Conservation (phyloP, 2,329 filamentous ascomycete species). For the Escovopsis sp. region DNA sequence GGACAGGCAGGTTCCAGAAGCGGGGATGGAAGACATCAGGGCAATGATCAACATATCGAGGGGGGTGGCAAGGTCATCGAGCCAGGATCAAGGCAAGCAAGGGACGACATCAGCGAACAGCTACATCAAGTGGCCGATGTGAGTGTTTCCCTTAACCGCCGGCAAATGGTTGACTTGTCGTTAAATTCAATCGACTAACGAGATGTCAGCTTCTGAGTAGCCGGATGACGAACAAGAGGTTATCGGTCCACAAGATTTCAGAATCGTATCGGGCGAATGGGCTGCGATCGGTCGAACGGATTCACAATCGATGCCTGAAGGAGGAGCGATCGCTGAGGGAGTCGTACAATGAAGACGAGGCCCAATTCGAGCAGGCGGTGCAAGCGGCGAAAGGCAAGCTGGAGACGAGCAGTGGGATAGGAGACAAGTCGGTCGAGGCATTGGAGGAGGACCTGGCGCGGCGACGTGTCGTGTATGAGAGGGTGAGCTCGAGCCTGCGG, state of each 20-base stretch:
- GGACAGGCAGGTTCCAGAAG: background rate
- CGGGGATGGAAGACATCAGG: background rate
- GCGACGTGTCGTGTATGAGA: slow-evolving; percentile 9
- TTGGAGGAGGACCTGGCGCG: slow-evolving; percentile 6
- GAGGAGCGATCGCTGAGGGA: slow-evolving; percentile 9
- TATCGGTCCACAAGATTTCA: slow-evolving; percentile 7
- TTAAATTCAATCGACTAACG: background rate
- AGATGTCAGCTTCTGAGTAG: slow-evolving; percentile 10
- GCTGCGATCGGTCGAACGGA: slow-evolving; percentile 9
- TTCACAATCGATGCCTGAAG: slow-evolving; percentile 9
- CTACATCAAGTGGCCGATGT: slow-evolving; percentile 14
- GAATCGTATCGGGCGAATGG: slow-evolving; percentile 11
- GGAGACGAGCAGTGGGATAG: slow-evolving; percentile 1
- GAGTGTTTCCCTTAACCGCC: slow-evolving; percentile 3
- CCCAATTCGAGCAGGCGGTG: slow-evolving; percentile 8
- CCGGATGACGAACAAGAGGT: slow-evolving; percentile 12
- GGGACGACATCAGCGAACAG: background rate
- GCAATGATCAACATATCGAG: too few relatives aligned
- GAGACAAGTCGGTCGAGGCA: slow-evolving; percentile 2
- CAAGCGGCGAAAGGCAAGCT: slow-evolving; percentile 5
- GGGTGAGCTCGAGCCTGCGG: slow-evolving; percentile 10
- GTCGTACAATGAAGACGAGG: slow-evolving; percentile 8
- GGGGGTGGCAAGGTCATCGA: background rate
- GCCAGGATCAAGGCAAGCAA: background rate
- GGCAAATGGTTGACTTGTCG: background rate